phyloP scores from a whole-genome alignment of 176 grass and related monocot species.

The Oryza glaberrima region DNA sequence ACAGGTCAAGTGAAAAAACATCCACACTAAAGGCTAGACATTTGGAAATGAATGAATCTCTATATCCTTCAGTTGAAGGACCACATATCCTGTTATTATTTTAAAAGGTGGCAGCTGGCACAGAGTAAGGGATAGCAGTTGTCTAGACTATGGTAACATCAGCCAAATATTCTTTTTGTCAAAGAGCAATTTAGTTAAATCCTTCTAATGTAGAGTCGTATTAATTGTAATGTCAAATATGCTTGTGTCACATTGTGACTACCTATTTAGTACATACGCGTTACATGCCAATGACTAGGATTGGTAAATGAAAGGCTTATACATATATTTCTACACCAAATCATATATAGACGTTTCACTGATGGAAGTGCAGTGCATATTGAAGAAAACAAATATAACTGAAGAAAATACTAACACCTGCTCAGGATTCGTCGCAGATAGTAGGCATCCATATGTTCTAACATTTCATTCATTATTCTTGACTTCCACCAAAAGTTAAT shows the following conservation, averaged over 20 bases:
- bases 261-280: background rate
- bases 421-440: conserved; percentile 83
- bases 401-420: conserved; percentile 63
- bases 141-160: background rate
- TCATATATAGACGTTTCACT: conserved; percentile 1
- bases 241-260: background rate
- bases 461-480: conserved; percentile 78
- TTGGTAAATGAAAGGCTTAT: background rate
- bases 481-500: conserved; percentile 99
- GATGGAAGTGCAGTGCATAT: background rate
- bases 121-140: background rate
- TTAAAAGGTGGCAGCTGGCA: background rate
- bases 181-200: conserved; percentile 3
- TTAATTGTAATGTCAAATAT: background rate
- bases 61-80: conserved; percentile 5
- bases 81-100: background rate
- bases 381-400: conserved; percentile 10
- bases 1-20: conserved; percentile 27
- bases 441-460: conserved; percentile 96
- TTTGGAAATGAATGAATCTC: background rate
- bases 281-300: conserved; percentile 4
- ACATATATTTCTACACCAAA: background rate
- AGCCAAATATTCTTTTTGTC: conserved; percentile 14
- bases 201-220: conserved; percentile 17
- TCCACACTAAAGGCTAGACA: conserved; percentile 24